Base-by-base conservation (phyloP, 441 rosid genomes). In the Pelargonium cotyledonis region DNA sequence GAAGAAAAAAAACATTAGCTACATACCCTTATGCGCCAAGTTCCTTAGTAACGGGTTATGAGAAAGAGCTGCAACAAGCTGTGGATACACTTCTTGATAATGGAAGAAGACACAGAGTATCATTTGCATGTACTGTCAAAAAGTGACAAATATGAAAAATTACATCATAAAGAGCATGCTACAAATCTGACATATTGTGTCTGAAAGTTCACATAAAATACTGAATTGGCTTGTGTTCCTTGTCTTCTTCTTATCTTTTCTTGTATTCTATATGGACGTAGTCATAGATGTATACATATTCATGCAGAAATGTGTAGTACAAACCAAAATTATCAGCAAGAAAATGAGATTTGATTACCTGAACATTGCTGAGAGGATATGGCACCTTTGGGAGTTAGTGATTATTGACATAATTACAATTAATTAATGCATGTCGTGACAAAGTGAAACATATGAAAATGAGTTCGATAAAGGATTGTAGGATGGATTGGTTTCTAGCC, bases 351-450 rank as follows among this genome's bases (percentile, higher is more conserved):
- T 77, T 77, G 72, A 77, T 68, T 64, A 66, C 29, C 63, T 73
- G 73, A 63, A 63, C 53, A 60, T 41, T 8, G 46, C 38, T 15
- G 1, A 26, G 3, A 21, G 61, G 58, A 53, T 4, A 8, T 43
- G 29, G 18, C 69, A 57, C 43, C 68, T 60, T 66, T 81, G 75
- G 67, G 68, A 35, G 69, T 76, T 76, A 66, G 81, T 82, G 74
- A 83, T 79, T 70, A 73, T 49, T 4, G 6, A 70, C 72, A 71
- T 76, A 74, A 68, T 70, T 72, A 79, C 72, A 65, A 66, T 80
- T n/a, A n/a, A n/a, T 84, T 72, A 31, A 77, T 86, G 82, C 88
- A 90, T 86, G 86, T 71, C 67, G 74, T 78, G 72, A 72, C 60
- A 66, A 70, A 73, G 72, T 16, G 5, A n/a, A 63, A 68, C 68